Base-by-base conservation (phyloP, 1,284 basidiomycete genomes). In the Stereum hirsutum region DNA sequence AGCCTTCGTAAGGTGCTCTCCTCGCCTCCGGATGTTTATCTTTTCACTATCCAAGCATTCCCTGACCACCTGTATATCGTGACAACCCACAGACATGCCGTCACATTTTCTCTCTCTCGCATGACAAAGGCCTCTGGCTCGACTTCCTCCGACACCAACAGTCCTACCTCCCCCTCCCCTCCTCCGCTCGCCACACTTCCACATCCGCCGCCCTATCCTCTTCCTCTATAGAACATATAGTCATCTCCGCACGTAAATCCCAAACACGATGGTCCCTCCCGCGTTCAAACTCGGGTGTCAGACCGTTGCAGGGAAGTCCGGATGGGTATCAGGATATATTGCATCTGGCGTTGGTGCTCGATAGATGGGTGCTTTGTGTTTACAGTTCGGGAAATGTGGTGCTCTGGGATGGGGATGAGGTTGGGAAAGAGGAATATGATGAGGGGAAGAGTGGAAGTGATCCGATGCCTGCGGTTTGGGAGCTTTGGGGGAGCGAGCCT, bases 391-490 rank as follows among this genome's bases (percentile, higher is more conserved):
- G 68, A 6, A 43, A 53, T 3, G 47, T 65, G 2, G 55, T 61
- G 39, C 46, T 70, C 0, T 68, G 64, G 58, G n/a, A n/a, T n/a
- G n/a, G n/a, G n/a, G n/a, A n/a, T n/a, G 63, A 69, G 47, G 45
- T 60, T 1, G 10, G 17, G 5, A 14, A 19, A 11, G 31, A 41
- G 38, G 31, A 28, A 11, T 41, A 39, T 17, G 47, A 44, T 19
- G 40, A 36, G 20, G 8, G 4, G 25, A 31, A 26, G 17, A 6
- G 37, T 15, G 21, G 7, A 11, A 27, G 31, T 25, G 15, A 34
- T 20, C 26, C 28, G 11, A 34, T 38, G 20, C 23, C 17, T 11
- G 20, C 42, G 12, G 44, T 4, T 46, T 39, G 28, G 39, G 55
- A 39, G 31, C 51, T 45, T 33, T 54, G 26, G 50, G 52, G 39